Evolutionary conservation across 805 yeast species (phyloP), one percentile per base, ranked within the genome.

Genomic region (Lipomyces starkeyi): DNA sequence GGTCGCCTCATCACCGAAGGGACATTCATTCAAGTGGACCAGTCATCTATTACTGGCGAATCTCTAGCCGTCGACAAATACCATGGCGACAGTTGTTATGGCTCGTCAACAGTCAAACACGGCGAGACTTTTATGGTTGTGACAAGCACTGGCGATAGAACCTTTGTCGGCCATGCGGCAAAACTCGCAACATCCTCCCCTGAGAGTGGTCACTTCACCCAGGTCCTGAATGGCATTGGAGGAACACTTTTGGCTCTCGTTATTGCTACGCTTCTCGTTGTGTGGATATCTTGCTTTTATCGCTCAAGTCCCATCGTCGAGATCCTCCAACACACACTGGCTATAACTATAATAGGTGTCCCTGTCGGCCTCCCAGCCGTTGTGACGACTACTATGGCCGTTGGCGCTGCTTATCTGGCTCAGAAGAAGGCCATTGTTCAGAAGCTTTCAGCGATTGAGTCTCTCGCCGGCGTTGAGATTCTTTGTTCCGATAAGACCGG

Each of bases 341-440:
- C 97, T 76, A 92, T 93, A 82, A 93, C 97, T 84, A 92, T 93
- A 83, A 89, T 93, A 77, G 97, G 97, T 89, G 97, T 93, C 77
- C 97, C 97, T 82, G 97, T 93, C 76, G 97, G 97, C 90, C 88
- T 93, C 81, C 97, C 97, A 82, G 97, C 97, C 81, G 98, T 93
- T 79, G 97, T 93, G 76, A 93, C 97, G 86, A 93, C 97, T 78
- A 93, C 98, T 81, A 92, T 93, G 97, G 97, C 97, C 82, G 97
- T 93, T 83, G 97, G 97, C 88, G 97, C 97, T 81, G 97, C 97
- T 80, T 91, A 91, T 90, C 85, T 93, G 80, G 97, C 97, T 78
- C 90, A 91, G 87, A 92, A 91, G 84, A 91, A 91, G 84, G 97
- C 97, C 75, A 93, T 93, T 86, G 97, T 93, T 77, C 97, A 92